A percentile compares a stretch with the other conserved stretches of the same genome.
Conservation (phyloP, 2,329 filamentous ascomycete species). For the Verticillium nubilum region DNA sequence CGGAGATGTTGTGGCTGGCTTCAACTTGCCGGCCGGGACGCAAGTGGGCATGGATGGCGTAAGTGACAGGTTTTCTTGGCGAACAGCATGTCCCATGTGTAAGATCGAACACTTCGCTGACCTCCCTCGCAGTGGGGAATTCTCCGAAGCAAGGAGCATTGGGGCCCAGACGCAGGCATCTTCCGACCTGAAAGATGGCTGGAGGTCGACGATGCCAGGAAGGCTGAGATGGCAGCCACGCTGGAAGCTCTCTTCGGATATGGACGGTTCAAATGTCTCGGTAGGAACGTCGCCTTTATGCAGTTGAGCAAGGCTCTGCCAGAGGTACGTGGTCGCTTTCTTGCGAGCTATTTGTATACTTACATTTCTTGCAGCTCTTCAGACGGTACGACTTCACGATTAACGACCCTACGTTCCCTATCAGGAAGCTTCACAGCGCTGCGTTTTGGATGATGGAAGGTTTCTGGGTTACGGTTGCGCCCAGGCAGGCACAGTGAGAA, state of each 20-base stretch:
- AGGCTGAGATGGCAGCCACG: slow-evolving; percentile 27
- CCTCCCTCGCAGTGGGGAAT: slow-evolving; percentile 16
- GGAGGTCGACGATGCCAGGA: slow-evolving; percentile 18
- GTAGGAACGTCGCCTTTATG: slow-evolving; percentile 40
- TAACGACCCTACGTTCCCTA: slow-evolving; percentile 24
- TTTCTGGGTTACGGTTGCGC: slow-evolving; percentile 26
- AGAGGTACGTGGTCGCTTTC: slow-evolving; percentile 28
- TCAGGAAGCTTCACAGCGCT: slow-evolving; percentile 23
- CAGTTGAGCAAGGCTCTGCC: slow-evolving; percentile 42
- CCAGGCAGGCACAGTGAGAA: background rate
- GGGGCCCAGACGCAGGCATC: slow-evolving; percentile 49
- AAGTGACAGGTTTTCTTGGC: background rate
- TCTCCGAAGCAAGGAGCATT: slow-evolving; percentile 19
- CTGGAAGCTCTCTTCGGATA: slow-evolving; percentile 39
- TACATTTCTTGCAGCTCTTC: slow-evolving; percentile 17
- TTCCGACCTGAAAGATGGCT: slow-evolving; percentile 57
- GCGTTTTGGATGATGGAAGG: slow-evolving; percentile 28
- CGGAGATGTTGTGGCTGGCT: slow-evolving; percentile 46
- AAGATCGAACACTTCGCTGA: background rate
- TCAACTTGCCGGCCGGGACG: slow-evolving; percentile 46
- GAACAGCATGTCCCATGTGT: slow-evolving; percentile 21
- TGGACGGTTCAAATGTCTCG: slow-evolving; percentile 39
- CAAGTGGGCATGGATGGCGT: slow-evolving; percentile 31
- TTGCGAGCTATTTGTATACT: background rate
- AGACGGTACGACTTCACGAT: slow-evolving; percentile 26